phyloP scores from a whole-genome alignment of 2,329 filamentous ascomycete species.

The Aspergillus felis region DNA sequence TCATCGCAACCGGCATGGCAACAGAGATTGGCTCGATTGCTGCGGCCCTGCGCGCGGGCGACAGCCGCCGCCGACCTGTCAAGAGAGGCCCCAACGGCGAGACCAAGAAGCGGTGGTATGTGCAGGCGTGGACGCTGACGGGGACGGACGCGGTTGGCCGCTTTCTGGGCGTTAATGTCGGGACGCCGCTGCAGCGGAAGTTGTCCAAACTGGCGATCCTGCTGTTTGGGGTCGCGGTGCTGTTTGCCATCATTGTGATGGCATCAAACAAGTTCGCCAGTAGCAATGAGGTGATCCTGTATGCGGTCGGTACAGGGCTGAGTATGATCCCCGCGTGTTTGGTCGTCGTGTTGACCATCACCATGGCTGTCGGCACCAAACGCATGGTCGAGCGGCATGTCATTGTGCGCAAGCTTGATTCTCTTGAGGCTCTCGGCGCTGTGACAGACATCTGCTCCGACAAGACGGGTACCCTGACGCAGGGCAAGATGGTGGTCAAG shows the following conservation, averaged over 20 bases:
- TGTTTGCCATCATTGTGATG: conserved; percentile 67
- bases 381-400: conserved; percentile 55
- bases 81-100: conserved; percentile 49
- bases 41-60: conserved; percentile 57
- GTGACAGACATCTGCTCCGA: conserved; percentile 58
- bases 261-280: conserved; percentile 57
- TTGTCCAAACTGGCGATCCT: conserved; percentile 67
- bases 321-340: conserved; percentile 62
- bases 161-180: conserved; percentile 65
- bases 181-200: conserved; percentile 66
- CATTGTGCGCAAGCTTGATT: conserved; percentile 55
- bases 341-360: conserved; percentile 64
- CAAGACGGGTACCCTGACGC: conserved; percentile 59
- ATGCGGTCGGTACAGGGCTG: conserved; percentile 57
- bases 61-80: conserved; percentile 49
- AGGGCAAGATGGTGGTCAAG: conserved; percentile 62
- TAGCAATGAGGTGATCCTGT: conserved; percentile 60
- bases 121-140: conserved; percentile 51
- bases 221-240: conserved; percentile 62
- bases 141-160: conserved; percentile 56
- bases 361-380: conserved; percentile 60
- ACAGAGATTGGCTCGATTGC: conserved; percentile 66
- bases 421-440: conserved; percentile 58
- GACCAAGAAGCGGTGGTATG: conserved; percentile 52
- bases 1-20: conserved; percentile 59